Conservation (phyloP, 2,329 filamentous ascomycete genomes). For the Alternaria brassicicola region DNA sequence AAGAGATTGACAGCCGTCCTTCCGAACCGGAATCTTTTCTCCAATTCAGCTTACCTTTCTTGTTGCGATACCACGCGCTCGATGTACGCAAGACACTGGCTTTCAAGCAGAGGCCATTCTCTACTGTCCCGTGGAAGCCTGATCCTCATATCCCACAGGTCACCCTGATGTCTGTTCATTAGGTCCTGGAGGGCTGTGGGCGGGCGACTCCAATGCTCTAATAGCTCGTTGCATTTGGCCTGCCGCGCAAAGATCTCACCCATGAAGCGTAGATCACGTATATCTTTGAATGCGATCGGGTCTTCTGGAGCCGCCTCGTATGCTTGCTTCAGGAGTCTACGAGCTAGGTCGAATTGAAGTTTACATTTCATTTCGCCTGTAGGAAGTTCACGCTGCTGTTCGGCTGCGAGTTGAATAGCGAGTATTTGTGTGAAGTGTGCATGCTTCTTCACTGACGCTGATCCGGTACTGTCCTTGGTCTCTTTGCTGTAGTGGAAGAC, state of each 20-base stretch:
- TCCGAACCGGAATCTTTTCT: background rate
- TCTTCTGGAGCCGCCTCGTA: constrained; percentile 35
- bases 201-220: constrained; percentile 32
- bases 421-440: constrained; percentile 38
- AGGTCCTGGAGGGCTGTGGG: constrained; percentile 23
- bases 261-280: constrained; percentile 46
- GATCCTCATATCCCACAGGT: constrained; percentile 28
- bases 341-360: constrained; percentile 30
- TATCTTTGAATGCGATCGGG: constrained; percentile 34
- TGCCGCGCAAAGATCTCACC: constrained; percentile 38
- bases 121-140: constrained; percentile 13
- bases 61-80: constrained; percentile 13
- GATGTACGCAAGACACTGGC: constrained; percentile 22
- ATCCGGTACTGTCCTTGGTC: constrained; percentile 10
- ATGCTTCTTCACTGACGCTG: constrained; percentile 27
- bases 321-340: constrained; percentile 35
- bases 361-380: constrained; percentile 24
- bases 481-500: constrained; percentile 40
- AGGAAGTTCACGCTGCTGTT: constrained; percentile 23
- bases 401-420: constrained; percentile 35
- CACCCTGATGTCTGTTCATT: constrained; percentile 29
- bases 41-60: constrained; percentile 3
- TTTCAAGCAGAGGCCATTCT: constrained; percentile 28
- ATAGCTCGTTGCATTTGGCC: constrained; percentile 28
- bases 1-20: background rate